These are phyloP conservation scores for Plasmodium sp. DNA, from an alignment of 169 alveolate genomes.

Conservation along the genomic window DNA sequence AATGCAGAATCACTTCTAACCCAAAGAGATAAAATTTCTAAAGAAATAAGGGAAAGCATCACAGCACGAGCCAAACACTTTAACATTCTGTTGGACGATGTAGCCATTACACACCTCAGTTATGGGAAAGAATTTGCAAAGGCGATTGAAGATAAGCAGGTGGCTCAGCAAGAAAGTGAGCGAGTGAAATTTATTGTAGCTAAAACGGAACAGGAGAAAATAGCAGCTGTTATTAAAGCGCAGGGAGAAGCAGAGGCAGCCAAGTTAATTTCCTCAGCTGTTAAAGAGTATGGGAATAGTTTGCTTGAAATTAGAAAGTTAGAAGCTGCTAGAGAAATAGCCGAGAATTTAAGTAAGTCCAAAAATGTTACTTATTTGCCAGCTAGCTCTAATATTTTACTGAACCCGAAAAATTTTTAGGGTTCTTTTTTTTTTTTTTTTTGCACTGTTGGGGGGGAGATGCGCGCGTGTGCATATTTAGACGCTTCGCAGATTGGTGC, in stretches of 20 bases:
- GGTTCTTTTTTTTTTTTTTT: background rate
- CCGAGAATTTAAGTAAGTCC: slow-evolving; percentile 93
- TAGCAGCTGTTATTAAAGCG: slow-evolving; percentile 96
- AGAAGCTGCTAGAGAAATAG: slow-evolving; percentile 97
- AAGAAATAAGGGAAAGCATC: slow-evolving; percentile 93
- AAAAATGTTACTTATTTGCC: slow-evolving; percentile 94
- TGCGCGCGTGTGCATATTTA: background rate
- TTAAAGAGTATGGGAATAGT: slow-evolving; percentile 95
- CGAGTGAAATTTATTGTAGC: slow-evolving; percentile 96
- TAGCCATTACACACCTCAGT: slow-evolving; percentile 96
- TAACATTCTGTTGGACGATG: slow-evolving; percentile 96
- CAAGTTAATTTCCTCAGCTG: slow-evolving; percentile 94
- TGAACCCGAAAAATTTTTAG: slow-evolving; percentile 69
- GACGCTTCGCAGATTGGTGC: background rate
- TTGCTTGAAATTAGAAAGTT: slow-evolving; percentile 95
- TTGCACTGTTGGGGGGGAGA: background rate
- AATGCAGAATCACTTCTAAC: slow-evolving; percentile 97
- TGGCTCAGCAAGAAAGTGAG: slow-evolving; percentile 98
- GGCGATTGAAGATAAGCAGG: slow-evolving; percentile 98
- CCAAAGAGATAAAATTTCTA: slow-evolving; percentile 96
- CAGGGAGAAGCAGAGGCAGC: slow-evolving; percentile 99
- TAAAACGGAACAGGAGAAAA: slow-evolving; percentile 95
- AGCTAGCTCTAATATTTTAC: slow-evolving; percentile 73
- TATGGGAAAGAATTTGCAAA: slow-evolving; percentile 97
- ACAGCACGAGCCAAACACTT: slow-evolving; percentile 95